These are phyloP conservation scores for Erythrobasidium hasegawianum DNA, from an alignment of 1,284 basidiomycete genomes.

Conservation along the genomic window DNA sequence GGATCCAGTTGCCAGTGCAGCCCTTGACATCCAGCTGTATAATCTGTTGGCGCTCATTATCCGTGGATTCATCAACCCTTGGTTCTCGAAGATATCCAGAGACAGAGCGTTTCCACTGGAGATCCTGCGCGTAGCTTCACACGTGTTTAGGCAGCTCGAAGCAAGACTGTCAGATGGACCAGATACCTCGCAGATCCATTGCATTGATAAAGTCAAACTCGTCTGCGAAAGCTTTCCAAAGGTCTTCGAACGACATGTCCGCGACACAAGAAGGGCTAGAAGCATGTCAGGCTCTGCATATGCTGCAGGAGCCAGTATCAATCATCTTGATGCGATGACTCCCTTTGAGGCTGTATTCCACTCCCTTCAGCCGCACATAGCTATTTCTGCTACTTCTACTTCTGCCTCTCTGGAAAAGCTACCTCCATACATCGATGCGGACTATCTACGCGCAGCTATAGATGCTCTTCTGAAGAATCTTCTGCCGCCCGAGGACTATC, in stretches of 20 bases:
- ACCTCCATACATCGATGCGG: constrained; percentile 56
- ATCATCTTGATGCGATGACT: background rate
- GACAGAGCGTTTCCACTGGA: constrained; percentile 75
- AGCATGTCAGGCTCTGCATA: constrained; percentile 61
- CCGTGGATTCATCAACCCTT: constrained; percentile 68
- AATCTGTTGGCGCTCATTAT: constrained; percentile 48
- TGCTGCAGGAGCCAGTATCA: constrained; percentile 43
- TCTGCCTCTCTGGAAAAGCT: constrained; percentile 1
- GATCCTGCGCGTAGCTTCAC: constrained; percentile 59
- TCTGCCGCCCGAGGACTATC: constrained; percentile 66
- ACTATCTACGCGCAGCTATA: constrained; percentile 69
- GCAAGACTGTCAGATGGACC: constrained; percentile 53
- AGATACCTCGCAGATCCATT: background rate
- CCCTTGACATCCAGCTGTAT: constrained; percentile 27
- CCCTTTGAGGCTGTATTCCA: constrained; percentile 65
- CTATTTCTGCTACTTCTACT: constrained; percentile 60
- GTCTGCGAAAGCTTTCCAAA: constrained; percentile 60
- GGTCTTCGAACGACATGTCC: constrained; percentile 65
- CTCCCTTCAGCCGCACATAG: constrained; percentile 71
- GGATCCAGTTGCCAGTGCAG: background rate
- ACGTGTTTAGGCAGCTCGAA: constrained; percentile 61
- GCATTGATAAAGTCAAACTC: constrained; percentile 58
- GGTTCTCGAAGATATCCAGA: constrained; percentile 75
- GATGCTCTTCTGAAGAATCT: constrained; percentile 65
- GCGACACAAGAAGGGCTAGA: constrained; percentile 65